Conservation (phyloP, 2,329 filamentous ascomycete species). For the Hypoxylon sp. region DNA sequence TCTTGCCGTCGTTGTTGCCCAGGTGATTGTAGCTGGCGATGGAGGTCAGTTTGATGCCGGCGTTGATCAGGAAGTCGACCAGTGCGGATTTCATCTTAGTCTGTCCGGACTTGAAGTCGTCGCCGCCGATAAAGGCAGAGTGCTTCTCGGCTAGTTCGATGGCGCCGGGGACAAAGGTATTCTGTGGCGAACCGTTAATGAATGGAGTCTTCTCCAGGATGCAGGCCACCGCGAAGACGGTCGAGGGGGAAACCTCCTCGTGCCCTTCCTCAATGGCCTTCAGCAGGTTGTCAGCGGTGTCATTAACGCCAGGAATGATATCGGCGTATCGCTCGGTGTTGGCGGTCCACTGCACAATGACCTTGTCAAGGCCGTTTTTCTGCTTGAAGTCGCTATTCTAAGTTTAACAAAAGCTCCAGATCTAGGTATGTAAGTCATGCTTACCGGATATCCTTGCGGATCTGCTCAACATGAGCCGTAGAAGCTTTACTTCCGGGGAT, state of each 20-base stretch:
- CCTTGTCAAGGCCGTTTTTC: constrained; percentile 87
- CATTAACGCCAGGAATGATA: constrained; percentile 89
- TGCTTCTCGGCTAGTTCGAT: constrained; percentile 90
- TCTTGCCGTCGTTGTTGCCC: constrained; percentile 99
- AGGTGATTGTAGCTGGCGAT: constrained; percentile 99
- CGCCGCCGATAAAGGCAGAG: constrained; percentile 92
- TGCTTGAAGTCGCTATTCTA: constrained; percentile 84
- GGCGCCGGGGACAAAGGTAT: constrained; percentile 96
- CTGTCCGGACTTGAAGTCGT: constrained; percentile 99
- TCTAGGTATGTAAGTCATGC: constrained; percentile 39
- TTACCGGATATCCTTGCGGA: constrained; percentile 91
- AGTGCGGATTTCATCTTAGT: constrained; percentile 99
- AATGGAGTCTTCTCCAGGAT: constrained; percentile 93
- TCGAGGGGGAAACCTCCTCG: constrained; percentile 93
- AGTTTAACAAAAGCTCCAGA: constrained; percentile 31
- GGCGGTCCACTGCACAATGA: constrained; percentile 98
- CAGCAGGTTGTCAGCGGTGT: constrained; percentile 94
- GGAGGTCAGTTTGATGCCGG: constrained; percentile 97
- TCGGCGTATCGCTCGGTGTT: constrained; percentile 98
- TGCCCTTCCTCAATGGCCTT: constrained; percentile 89
- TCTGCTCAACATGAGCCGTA: constrained; percentile 89
- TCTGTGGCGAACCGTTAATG: constrained; percentile 99
- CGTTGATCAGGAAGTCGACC: constrained; percentile 98
- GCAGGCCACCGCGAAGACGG: constrained; percentile 93
- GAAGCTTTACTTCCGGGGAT: constrained; percentile 86